Evolutionary conservation across 345 rosid species (phyloP).

Genomic region (Chamaenerion angustifolium): DNA sequence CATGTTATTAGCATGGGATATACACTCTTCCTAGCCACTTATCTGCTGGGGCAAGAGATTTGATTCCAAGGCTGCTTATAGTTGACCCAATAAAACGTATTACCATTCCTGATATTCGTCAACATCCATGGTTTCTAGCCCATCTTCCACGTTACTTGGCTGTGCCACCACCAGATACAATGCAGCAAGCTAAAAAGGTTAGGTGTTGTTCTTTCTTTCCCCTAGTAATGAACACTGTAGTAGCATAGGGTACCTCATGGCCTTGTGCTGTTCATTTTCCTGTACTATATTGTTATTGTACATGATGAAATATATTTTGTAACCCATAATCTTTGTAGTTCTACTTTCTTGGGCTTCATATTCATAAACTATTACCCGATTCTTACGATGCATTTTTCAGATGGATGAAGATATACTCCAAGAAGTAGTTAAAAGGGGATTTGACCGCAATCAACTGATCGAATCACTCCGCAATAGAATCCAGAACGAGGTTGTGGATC

Average conservation of each 20-base stretch:
- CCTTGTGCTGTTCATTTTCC: too few species aligned
- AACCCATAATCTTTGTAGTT: too few species aligned
- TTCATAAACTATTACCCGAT: too few species aligned
- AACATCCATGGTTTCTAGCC: slow-evolving; percentile 88
- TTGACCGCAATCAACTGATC: slow-evolving; percentile 58
- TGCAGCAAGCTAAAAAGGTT: slow-evolving; percentile 96
- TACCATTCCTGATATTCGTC: slow-evolving; percentile 87
- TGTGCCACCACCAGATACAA: slow-evolving; percentile 90
- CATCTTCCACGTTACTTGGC: slow-evolving; percentile 94
- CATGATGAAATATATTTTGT: too few species aligned
- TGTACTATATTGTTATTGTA: too few species aligned
- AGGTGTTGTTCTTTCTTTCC: background rate
- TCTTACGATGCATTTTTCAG: slow-evolving; percentile 27
- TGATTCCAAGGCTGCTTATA: slow-evolving; percentile 93
- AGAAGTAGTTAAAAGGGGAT: slow-evolving; percentile 79
- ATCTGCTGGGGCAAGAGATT: slow-evolving; percentile 79
- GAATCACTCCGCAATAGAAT: slow-evolving; percentile 79
- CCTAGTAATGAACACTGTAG: too few species aligned
- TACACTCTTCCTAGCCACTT: slow-evolving; percentile 97
- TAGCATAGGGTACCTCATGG: too few species aligned
- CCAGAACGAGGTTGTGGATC: slow-evolving; percentile 57
- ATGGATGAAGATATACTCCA: slow-evolving; percentile 90
- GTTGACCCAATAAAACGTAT: slow-evolving; percentile 96
- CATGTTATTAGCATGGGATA: slow-evolving; percentile 58
- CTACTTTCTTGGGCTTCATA: too few species aligned